A percentile compares a stretch with the other conserved stretches of the same genome.
Evolutionary conservation across 2,329 filamentous ascomycete genomes (phyloP).

Genomic region (Aureobasidium sp.): DNA sequence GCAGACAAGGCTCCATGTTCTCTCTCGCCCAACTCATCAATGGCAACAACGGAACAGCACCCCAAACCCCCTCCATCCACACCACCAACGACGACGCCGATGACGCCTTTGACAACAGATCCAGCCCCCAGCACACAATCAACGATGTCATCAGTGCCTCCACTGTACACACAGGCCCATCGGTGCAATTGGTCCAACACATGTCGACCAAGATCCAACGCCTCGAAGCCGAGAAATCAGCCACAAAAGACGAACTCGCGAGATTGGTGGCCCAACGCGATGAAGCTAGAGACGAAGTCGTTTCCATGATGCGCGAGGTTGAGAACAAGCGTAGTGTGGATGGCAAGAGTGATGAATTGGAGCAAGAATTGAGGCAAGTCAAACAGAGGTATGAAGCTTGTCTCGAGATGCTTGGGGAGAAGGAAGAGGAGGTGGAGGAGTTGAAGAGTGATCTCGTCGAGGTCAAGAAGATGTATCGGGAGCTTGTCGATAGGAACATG

Average conservation of each 20-base stretch:
- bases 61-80: slow-evolving; percentile 39
- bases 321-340: slow-evolving; percentile 59
- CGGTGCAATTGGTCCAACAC: slow-evolving; percentile 87
- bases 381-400: slow-evolving; percentile 79
- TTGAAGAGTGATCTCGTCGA: slow-evolving; percentile 80
- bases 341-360: slow-evolving; percentile 53
- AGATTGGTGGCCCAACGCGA: slow-evolving; percentile 79
- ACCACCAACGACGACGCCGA: slow-evolving; percentile 45
- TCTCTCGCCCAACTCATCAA: slow-evolving; percentile 28
- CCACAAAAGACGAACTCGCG: slow-evolving; percentile 74
- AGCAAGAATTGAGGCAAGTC: slow-evolving; percentile 58
- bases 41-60: slow-evolving; percentile 20
- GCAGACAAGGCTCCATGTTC: slow-evolving; percentile 39
- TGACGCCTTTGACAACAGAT: slow-evolving; percentile 46
- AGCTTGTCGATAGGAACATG: slow-evolving; percentile 58
- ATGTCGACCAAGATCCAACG: slow-evolving; percentile 91
- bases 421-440: slow-evolving; percentile 91
- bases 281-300: slow-evolving; percentile 85
- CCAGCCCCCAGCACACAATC: slow-evolving; percentile 59
- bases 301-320: slow-evolving; percentile 76
- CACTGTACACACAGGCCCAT: slow-evolving; percentile 81
- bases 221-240: slow-evolving; percentile 84
- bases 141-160: slow-evolving; percentile 48
- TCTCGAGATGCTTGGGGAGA: slow-evolving; percentile 90
- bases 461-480: slow-evolving; percentile 92